These are phyloP conservation scores for Dianthus caryophyllus DNA, from an alignment of 148 eudicot species.

Conservation along the genomic window DNA sequence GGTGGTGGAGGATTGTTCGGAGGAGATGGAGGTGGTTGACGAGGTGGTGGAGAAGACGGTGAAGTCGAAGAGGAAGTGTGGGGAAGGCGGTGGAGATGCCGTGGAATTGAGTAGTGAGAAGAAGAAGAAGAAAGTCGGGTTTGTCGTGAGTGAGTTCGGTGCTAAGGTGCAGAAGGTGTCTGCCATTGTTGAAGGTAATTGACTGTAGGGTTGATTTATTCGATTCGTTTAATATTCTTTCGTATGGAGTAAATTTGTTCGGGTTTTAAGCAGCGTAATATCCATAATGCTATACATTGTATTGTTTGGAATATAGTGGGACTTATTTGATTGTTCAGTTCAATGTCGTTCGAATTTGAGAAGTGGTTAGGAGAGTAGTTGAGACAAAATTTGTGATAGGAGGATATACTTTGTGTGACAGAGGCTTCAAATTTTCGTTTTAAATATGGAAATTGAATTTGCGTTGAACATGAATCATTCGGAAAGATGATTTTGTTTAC, in stretches of 20 bases:
- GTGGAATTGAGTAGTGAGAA: constrained; percentile 33
- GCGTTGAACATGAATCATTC: too few species aligned
- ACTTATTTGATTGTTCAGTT: not conserved
- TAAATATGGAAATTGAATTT: not conserved
- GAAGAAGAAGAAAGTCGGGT: constrained; percentile 47
- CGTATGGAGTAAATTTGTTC: not conserved
- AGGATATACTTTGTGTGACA: not conserved
- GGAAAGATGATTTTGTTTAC: not conserved
- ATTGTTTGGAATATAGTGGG: not conserved
- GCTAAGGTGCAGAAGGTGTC: constrained; percentile 28
- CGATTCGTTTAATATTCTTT: not conserved
- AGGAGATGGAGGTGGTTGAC: constrained; percentile 17
- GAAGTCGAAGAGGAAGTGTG: constrained; percentile 3
- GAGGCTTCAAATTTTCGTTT: not conserved
- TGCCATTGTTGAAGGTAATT: constrained; percentile 42
- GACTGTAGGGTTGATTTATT: not conserved
- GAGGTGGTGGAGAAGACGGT: constrained; percentile 7
- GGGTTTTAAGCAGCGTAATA: not conserved
- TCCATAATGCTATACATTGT: not conserved
- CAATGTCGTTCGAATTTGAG: not conserved
- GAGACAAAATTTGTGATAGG: not conserved
- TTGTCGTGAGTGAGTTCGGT: constrained; percentile 23
- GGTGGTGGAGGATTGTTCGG: constrained; percentile 19
- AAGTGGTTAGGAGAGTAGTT: not conserved
- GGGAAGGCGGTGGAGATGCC: constrained; percentile 29